Percentiles rank a stretch among this genome's conserved stretches.
phyloP scores from a whole-genome alignment of 495 filamentous ascomycete genomes.

The Xylaria acuta region DNA sequence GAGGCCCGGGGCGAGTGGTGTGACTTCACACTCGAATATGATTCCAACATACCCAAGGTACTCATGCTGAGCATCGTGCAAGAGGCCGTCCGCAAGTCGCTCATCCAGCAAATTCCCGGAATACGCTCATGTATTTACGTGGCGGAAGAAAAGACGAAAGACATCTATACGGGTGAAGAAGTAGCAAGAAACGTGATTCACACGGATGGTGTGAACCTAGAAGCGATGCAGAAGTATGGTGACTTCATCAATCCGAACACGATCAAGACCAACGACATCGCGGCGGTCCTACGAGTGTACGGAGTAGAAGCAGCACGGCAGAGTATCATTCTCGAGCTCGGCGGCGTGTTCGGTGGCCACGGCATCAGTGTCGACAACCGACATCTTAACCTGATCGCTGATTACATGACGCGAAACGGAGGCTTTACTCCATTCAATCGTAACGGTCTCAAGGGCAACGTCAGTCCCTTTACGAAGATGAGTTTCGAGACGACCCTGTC shows the following conservation, averaged over 20 bases:
- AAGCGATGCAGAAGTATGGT: conserved; percentile 86
- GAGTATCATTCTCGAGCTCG: conserved; percentile 86
- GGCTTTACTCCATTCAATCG: conserved; percentile 90
- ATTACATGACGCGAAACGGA: conserved; percentile 93
- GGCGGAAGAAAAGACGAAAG: conserved; percentile 64
- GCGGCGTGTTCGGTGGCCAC: conserved; percentile 86
- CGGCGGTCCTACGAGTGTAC: conserved; percentile 80
- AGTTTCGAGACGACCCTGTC: conserved; percentile 95
- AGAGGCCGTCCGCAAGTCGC: conserved; percentile 70
- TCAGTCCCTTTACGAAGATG: conserved; percentile 95
- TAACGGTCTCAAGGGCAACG: conserved; percentile 79
- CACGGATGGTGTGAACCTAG: conserved; percentile 86
- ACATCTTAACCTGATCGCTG: conserved; percentile 93
- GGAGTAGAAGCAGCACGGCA: conserved; percentile 91
- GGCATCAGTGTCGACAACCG: conserved; percentile 91
- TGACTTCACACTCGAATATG: conserved; percentile 83
- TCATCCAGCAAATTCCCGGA: conserved; percentile 85
- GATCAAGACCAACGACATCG: conserved; percentile 91
- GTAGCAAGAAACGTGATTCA: conserved; percentile 64
- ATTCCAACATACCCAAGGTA: conserved; percentile 81
- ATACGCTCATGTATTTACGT: conserved; percentile 75
- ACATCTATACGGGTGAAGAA: conserved; percentile 54
- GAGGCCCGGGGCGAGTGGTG: conserved; percentile 73
- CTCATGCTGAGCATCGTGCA: conserved; percentile 91
- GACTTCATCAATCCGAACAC: conserved; percentile 85